phyloP scores from a whole-genome alignment of 257 asterid species.

The Echites panduratus region DNA sequence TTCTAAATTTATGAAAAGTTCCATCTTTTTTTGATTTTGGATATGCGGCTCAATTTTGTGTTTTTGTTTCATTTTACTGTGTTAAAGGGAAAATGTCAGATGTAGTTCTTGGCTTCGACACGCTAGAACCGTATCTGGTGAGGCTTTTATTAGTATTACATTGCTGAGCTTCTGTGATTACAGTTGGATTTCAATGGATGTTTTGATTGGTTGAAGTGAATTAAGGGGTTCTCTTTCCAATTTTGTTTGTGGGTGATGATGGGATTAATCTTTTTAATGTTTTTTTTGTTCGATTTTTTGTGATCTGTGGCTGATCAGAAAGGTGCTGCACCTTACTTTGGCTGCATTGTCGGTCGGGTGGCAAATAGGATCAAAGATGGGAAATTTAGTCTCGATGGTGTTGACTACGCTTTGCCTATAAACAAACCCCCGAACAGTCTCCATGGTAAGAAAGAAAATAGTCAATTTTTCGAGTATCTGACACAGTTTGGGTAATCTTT shows the following conservation, averaged over 20 bases:
- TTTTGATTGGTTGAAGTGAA: neutral
- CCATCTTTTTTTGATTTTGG: neutral
- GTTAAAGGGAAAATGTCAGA: conserved; percentile 75
- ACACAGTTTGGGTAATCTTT: neutral
- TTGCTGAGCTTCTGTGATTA: conserved; percentile 1
- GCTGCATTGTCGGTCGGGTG: conserved; percentile 97
- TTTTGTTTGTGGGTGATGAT: neutral
- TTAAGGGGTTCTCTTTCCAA: neutral
- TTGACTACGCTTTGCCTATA: conserved; percentile 59
- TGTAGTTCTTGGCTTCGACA: conserved; percentile 96
- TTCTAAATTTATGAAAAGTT: neutral
- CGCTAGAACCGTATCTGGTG: conserved; percentile 85
- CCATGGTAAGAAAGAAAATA: conserved; percentile 50
- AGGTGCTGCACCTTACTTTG: conserved; percentile 88
- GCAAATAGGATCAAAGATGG: conserved; percentile 95
- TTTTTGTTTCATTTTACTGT: neutral
- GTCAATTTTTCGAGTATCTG: neutral
- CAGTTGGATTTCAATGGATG: neutral
- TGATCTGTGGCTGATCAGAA: conserved; percentile 36
- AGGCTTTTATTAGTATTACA: neutral
- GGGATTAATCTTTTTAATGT: conserved; percentile 4
- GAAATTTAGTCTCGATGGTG: conserved; percentile 67
- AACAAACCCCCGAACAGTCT: conserved; percentile 95
- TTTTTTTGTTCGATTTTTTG: conserved; percentile 10
- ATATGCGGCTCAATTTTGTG: neutral